These are phyloP conservation scores for Plasmodiophora brassicae DNA, from an alignment of 208 protist genomes.

Conservation along the genomic window DNA sequence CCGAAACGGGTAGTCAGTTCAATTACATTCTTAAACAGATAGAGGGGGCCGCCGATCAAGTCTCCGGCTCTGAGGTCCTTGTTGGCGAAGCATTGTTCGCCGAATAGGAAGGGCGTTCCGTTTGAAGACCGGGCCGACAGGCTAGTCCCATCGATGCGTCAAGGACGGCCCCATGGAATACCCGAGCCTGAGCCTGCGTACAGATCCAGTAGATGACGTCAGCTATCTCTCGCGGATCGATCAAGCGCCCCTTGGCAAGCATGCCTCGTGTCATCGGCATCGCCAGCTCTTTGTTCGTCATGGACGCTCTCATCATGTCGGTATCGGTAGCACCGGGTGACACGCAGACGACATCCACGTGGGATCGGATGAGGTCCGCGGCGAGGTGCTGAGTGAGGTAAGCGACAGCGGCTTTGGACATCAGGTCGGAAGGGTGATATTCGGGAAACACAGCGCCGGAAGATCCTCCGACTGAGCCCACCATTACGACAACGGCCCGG, in stretches of 20 bases:
- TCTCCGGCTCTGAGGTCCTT: too few species aligned
- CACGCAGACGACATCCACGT: neutral
- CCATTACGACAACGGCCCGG: neutral
- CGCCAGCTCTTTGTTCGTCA: neutral
- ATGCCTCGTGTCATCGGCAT: neutral
- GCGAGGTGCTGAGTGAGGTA: slow-evolving; percentile 6
- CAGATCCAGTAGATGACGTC: neutral
- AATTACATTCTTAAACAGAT: too few species aligned
- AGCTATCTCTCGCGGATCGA: neutral
- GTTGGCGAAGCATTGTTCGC: too few species aligned
- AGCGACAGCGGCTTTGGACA: neutral
- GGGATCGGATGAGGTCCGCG: neutral
- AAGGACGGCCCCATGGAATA: neutral
- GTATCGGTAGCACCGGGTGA: neutral
- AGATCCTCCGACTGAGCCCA: slow-evolving; percentile 1
- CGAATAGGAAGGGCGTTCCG: too few species aligned
- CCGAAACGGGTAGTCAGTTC: too few species aligned
- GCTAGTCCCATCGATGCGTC: slow-evolving; percentile 1
- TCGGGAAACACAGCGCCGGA: neutral
- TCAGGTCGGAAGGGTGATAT: neutral
- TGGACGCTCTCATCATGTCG: neutral
- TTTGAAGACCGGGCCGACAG: neutral
- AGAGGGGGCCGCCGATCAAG: too few species aligned
- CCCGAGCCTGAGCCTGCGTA: neutral
- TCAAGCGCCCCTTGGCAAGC: neutral